Base-by-base conservation (phyloP, 202 grass and related monocot genomes). In the Zizania palustris region DNA sequence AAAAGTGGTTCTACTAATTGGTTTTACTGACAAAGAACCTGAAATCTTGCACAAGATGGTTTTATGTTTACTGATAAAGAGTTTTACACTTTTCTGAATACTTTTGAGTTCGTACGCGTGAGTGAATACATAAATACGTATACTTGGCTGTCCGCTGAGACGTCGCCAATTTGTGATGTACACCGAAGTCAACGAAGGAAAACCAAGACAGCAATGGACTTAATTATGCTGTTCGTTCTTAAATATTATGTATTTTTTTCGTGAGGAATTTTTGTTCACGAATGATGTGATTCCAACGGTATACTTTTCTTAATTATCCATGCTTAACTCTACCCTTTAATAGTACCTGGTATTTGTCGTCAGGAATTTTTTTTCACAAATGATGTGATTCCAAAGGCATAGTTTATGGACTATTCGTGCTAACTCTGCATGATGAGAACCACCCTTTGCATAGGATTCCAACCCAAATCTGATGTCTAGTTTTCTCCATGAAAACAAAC, bases 111-210 rank as follows among this genome's bases (percentile, higher is more conserved):
- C 38, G 22, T 38, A 45, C 16, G 46, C 13, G 71, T 48, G 11
- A 19, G 38, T 2, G 51, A 55, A 55, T 53, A 53, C 18, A 53
- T 42, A 18, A n/a, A n/a, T n/a, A n/a, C n/a, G n/a, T n/a, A 16
- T 53, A 53, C 50, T 55, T 55, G 80, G 59, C 77, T n/a, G n/a
- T 92, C 83, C 69, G 70, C 78, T 88, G 82, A 96, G 78, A 85
- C 59, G 81, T 87, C 69, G 69, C 81, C 21, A 22, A 9, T 64
- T 44, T 72, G 64, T 72, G 78, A 64, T 63, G 66, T 67, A 44
- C 58, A 21, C 44, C 49, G 42, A 16, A 54, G 65, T 71, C 71
- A 84, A 84, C 49, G 65, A 60, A 54, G 45, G 54, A 34, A 67
- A 53, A 46, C 3, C 45, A 73, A 74, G 55, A 69, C 61, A 57